Conservation (phyloP, 805 yeast species). For the Wilhelminamyces savonicus region DNA sequence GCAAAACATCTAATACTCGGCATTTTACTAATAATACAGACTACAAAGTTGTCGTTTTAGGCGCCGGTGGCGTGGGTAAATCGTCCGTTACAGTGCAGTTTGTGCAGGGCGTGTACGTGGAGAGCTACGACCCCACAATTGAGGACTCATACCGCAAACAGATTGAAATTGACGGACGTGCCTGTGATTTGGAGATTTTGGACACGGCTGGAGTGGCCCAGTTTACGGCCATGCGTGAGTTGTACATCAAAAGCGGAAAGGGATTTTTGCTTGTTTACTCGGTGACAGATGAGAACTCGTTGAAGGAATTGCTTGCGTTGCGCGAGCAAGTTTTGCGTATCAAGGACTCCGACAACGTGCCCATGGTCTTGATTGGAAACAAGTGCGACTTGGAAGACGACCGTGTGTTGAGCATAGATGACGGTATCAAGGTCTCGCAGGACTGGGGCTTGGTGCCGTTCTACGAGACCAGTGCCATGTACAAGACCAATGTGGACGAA, state of each 20-base stretch:
- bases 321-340: slow-evolving; percentile 81
- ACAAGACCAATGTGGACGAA: slow-evolving; percentile 82
- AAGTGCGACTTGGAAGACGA: slow-evolving; percentile 79
- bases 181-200: slow-evolving; percentile 70
- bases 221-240: slow-evolving; percentile 91
- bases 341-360: slow-evolving; percentile 70
- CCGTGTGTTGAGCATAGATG: slow-evolving; percentile 70
- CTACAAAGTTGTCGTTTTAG: slow-evolving; percentile 84
- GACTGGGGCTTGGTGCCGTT: slow-evolving; percentile 89
- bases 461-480: slow-evolving; percentile 91
- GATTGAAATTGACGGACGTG: slow-evolving; percentile 80
- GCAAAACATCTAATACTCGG: no score
- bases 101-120: slow-evolving; percentile 85
- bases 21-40: no score
- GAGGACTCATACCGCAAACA: slow-evolving; percentile 93
- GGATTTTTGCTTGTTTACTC: slow-evolving; percentile 59
- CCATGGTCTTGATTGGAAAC: slow-evolving; percentile 88
- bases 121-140: slow-evolving; percentile 93
- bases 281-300: slow-evolving; percentile 56
- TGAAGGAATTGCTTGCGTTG: slow-evolving; percentile 70
- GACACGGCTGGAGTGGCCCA: slow-evolving; percentile 73
- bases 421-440: slow-evolving; percentile 77
- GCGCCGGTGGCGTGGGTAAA: slow-evolving; percentile 98
- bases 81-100: slow-evolving; percentile 90
- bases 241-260: slow-evolving; percentile 81